These are phyloP conservation scores for Malassezia sp. DNA, from an alignment of 1,284 basidiomycete genomes.

Conservation along the genomic window DNA sequence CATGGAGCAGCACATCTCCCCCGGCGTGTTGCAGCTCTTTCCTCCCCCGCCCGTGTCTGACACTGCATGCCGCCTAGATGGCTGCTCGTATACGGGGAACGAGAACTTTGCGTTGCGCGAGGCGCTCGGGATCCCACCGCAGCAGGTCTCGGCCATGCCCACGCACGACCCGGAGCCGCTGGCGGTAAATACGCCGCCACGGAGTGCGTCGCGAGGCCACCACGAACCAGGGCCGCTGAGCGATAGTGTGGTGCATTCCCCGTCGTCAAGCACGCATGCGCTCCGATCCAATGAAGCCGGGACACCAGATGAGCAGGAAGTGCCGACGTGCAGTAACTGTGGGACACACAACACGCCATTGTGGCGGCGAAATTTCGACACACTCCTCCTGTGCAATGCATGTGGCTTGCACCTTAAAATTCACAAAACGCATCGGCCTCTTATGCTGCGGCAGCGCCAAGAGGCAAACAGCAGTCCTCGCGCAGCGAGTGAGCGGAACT, in stretches of 20 bases:
- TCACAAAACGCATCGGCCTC: slow-evolving; percentile 38
- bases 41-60: neutral
- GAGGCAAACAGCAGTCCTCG: slow-evolving; percentile 28
- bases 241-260: no score
- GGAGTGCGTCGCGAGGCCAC: no score
- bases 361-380: slow-evolving; percentile 38
- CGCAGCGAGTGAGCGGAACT: slow-evolving; percentile 19
- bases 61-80: slow-evolving; percentile 12
- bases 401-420: slow-evolving; percentile 43
- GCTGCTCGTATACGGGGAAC: slow-evolving; percentile 4
- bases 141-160: no score
- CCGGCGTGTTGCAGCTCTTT: slow-evolving; percentile 12
- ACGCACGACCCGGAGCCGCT: no score
- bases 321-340: slow-evolving; percentile 38
- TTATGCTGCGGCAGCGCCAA: slow-evolving; percentile 13
- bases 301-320: slow-evolving; percentile 4
- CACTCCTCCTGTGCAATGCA: slow-evolving; percentile 39
- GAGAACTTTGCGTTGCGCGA: neutral
- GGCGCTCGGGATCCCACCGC: neutral
- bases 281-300: no score
- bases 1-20: slow-evolving; percentile 11
- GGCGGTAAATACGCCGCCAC: no score
- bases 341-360: slow-evolving; percentile 38
- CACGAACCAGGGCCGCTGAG: no score
- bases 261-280: no score